A percentile compares a stretch with the other conserved stretches of the same genome.
Evolutionary conservation across 495 filamentous ascomycete species (phyloP).

Genomic region (Neurospora sp.): DNA sequence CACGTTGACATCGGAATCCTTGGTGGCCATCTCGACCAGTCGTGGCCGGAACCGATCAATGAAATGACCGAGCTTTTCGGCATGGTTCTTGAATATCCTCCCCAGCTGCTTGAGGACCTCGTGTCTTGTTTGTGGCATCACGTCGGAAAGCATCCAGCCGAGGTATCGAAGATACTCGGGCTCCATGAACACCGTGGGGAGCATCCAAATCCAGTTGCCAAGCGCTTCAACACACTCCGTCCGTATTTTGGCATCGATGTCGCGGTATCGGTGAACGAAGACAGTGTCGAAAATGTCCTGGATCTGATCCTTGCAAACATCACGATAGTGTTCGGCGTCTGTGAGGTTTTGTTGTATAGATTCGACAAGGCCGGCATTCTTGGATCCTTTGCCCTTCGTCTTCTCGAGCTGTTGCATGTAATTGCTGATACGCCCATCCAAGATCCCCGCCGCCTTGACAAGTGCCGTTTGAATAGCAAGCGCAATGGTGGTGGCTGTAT

Average conservation of each 20-base stretch:
- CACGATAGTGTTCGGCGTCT: slow-evolving; percentile 53
- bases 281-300: slow-evolving; percentile 79
- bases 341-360: slow-evolving; percentile 57
- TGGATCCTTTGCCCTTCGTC: slow-evolving; percentile 62
- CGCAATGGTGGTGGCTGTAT: slow-evolving; percentile 77
- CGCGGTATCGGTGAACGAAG: slow-evolving; percentile 90
- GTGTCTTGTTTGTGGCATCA: slow-evolving; percentile 51
- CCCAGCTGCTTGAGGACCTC: slow-evolving; percentile 76
- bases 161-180: slow-evolving; percentile 82
- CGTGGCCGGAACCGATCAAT: slow-evolving; percentile 80
- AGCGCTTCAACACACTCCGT: slow-evolving; percentile 75
- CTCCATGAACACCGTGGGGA: slow-evolving; percentile 81
- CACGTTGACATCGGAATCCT: slow-evolving; percentile 67
- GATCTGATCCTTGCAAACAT: slow-evolving; percentile 55
- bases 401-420: slow-evolving; percentile 73
- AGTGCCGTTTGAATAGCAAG: slow-evolving; percentile 65
- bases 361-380: slow-evolving; percentile 44
- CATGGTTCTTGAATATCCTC: slow-evolving; percentile 67
- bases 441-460: slow-evolving; percentile 59
- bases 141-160: slow-evolving; percentile 87
- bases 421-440: slow-evolving; percentile 54
- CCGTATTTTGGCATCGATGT: slow-evolving; percentile 80
- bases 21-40: slow-evolving; percentile 86
- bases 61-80: slow-evolving; percentile 70
- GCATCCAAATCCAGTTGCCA: slow-evolving; percentile 73